phyloP scores from a whole-genome alignment of 805 yeast species.

The Blastobotrys robertii region DNA sequence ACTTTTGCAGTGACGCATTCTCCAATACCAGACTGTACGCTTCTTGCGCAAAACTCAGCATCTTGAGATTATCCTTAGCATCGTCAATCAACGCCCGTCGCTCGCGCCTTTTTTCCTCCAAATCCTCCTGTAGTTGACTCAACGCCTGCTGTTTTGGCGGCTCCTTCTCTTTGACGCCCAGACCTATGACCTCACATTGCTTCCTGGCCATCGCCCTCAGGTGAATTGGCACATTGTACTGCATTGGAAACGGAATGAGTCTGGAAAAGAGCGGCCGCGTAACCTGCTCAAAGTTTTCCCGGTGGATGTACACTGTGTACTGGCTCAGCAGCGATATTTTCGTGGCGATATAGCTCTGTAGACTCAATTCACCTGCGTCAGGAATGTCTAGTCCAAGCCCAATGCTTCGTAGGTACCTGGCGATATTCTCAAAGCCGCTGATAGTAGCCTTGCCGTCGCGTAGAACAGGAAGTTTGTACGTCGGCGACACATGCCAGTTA shows the following conservation, averaged over 20 bases:
- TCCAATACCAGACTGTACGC: constrained; percentile 2
- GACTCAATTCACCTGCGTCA: constrained; percentile 12
- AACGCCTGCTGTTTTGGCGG: neutral
- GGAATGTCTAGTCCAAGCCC: constrained; percentile 9
- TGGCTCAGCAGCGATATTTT: constrained; percentile 13
- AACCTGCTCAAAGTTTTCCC: constrained; percentile 23
- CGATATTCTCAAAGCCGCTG: constrained; percentile 21
- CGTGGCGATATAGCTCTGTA: constrained; percentile 13
- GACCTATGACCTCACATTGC: constrained; percentile 9
- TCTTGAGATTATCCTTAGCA: constrained; percentile 11
- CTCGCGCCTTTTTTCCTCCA: neutral
- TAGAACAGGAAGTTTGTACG: constrained; percentile 22
- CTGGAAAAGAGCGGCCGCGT: constrained; percentile 25
- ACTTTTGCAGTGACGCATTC: neutral
- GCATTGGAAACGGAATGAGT: constrained; percentile 29
- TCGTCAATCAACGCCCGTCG: neutral
- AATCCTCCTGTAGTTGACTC: constrained; percentile 1
- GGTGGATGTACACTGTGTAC: constrained; percentile 17
- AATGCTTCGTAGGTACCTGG: constrained; percentile 11
- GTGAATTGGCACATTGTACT: constrained; percentile 24
- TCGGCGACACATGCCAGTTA: constrained; percentile 16
- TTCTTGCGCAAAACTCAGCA: constrained; percentile 7
- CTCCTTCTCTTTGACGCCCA: constrained; percentile 1
- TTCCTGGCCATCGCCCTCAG: constrained; percentile 18
- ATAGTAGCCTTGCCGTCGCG: constrained; percentile 8